phyloP scores from a whole-genome alignment of 176 grass and related monocot genomes.

The Chrysopogon serrulatus region DNA sequence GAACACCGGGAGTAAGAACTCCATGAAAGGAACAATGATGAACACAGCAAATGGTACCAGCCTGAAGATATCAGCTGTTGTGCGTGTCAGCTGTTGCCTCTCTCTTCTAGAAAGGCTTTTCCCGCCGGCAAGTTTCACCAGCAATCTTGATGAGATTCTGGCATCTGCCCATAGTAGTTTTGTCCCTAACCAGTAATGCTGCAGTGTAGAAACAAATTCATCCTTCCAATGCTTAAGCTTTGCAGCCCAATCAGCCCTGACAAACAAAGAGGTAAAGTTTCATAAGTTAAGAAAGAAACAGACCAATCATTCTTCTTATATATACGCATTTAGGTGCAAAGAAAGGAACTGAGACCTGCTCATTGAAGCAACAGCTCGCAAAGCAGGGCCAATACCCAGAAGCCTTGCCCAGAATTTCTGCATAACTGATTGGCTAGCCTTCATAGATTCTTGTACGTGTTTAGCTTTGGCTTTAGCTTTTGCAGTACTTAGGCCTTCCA shows the following conservation, averaged over 20 bases:
- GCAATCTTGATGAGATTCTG: conserved; percentile 74
- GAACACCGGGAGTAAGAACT: conserved; percentile 80
- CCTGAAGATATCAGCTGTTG: conserved; percentile 84
- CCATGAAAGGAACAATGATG: conserved; percentile 95
- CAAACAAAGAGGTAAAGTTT: conserved; percentile 19
- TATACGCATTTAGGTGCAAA: conserved; percentile 12
- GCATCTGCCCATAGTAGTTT: conserved; percentile 82
- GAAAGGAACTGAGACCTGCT: conserved; percentile 65
- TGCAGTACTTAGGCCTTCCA: conserved; percentile 87
- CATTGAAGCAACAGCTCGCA: conserved; percentile 87
- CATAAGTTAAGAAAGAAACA: conserved; percentile 8
- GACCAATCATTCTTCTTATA: conserved; percentile 17
- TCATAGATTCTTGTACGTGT: conserved; percentile 64
- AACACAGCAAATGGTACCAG: conserved; percentile 87
- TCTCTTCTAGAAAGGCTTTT: conserved; percentile 82
- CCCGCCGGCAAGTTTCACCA: conserved; percentile 71
- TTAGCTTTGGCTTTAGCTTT: conserved; percentile 96
- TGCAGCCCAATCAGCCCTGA: conserved; percentile 58
- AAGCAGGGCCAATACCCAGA: conserved; percentile 83
- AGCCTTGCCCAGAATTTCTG: conserved; percentile 75
- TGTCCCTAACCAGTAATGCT: conserved; percentile 78
- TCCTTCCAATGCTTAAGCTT: conserved; percentile 82
- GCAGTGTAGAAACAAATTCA: conserved; percentile 65
- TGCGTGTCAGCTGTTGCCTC: conserved; percentile 66
- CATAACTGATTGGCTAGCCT: conserved; percentile 48